These are phyloP conservation scores for Populus hybrid DNA, from an alignment of 441 rosid genomes.

Conservation along the genomic window DNA sequence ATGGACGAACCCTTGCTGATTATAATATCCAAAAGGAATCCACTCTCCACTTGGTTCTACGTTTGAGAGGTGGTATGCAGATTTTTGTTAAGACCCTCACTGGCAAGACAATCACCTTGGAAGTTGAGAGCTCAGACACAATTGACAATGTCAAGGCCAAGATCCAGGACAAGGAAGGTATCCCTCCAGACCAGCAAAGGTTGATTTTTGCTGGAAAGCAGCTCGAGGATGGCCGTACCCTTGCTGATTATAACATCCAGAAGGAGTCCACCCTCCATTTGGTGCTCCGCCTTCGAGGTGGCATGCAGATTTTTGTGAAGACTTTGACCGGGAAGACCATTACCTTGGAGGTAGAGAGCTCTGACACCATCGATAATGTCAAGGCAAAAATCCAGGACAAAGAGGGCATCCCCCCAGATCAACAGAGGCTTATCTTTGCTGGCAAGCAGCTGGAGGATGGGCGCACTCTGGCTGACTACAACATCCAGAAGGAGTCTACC, in stretches of 20 bases:
- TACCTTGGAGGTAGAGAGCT: neutral
- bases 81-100: no score
- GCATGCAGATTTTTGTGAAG: neutral
- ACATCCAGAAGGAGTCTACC: slow-evolving; percentile 4
- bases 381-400: neutral
- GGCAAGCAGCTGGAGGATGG: neutral
- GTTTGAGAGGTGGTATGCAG: no score
- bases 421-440: neutral
- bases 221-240: neutral
- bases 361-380: neutral
- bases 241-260: neutral
- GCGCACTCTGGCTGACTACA: neutral
- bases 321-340: neutral
- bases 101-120: neutral
- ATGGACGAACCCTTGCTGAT: no score
- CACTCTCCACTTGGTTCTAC: no score
- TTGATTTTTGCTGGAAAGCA: neutral
- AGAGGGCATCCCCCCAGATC: neutral
- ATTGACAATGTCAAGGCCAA: neutral
- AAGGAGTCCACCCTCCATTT: neutral
- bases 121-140: neutral
- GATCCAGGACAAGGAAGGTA: neutral
- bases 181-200: neutral
- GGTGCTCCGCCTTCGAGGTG: neutral
- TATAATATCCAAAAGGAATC: no score